Evolutionary conservation across 1,139 yeast genomes (phyloP).

Genomic region (Torulaspora pretoriensis): DNA sequence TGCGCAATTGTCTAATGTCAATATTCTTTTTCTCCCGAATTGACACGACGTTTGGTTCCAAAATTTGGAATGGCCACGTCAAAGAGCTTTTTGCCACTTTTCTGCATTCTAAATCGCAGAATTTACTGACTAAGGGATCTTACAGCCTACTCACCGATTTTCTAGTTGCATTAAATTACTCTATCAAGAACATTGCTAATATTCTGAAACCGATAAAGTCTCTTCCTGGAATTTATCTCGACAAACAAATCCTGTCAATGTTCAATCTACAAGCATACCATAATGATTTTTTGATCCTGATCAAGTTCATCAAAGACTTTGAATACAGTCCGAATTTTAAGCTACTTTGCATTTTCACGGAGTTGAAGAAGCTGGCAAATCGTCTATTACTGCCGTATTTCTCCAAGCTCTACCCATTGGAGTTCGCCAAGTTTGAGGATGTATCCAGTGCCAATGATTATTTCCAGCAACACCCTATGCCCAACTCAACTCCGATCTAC

Average conservation of each 20-base stretch:
- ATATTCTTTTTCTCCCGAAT: conserved; percentile 28
- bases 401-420: conserved; percentile 22
- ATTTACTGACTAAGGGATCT: conserved; percentile 29
- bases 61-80: conserved; percentile 26
- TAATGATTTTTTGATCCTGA: conserved; percentile 37
- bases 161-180: conserved; percentile 32
- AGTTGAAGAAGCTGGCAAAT: conserved; percentile 31
- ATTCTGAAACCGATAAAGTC: conserved; percentile 19
- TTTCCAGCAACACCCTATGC: conserved; percentile 7
- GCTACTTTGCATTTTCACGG: conserved; percentile 32
- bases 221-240: conserved; percentile 19
- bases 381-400: conserved; percentile 30
- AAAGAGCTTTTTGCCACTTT: conserved; percentile 24
- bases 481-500: conserved; percentile 5
- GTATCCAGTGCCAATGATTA: conserved; percentile 6
- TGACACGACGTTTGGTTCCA: conserved; percentile 25
- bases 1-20: conserved; percentile 33
- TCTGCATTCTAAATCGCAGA: conserved; percentile 23
- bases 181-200: conserved; percentile 32
- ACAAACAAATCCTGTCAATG: conserved; percentile 29
- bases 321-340: conserved; percentile 37
- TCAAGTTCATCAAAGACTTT: conserved; percentile 38
- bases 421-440: conserved; percentile 22
- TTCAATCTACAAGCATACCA: conserved; percentile 37
- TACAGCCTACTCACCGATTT: conserved; percentile 31